Base-by-base conservation (phyloP, 1,139 yeast species). In the Candida sp. region DNA sequence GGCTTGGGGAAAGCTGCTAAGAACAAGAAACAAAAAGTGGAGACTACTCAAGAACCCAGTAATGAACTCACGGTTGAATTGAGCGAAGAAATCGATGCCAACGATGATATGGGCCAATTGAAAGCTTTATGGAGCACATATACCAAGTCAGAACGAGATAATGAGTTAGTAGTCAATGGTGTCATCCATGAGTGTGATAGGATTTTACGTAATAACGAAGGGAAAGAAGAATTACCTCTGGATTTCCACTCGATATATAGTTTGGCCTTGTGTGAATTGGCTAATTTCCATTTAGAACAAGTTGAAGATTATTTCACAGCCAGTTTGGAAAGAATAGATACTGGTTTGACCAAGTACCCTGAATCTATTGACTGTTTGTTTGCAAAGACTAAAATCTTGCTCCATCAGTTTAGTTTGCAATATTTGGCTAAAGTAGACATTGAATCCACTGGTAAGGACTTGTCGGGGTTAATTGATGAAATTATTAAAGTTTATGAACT, bases 121-220 rank as follows among this genome's bases (percentile, higher is more conserved):
- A 66, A 66, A 49, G 95, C 87, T 4, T 70, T 89, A 38, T 90
- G 88, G 86, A 66, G 66, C 27, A 80, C 86, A 2, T 85, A 78
- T 60, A 55, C 60, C 39, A 56, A 70, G 38, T 73, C 84, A 3
- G 81, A 78, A 15, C 77, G 77, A 51, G 83, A 80, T 41, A 79
- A 77, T 50, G 89, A 77, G 59, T 67, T 76, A 49, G 78, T 89
- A 35, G 67, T 90, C 42, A 87, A 90, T 55, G 98, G 97, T 25
- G 77, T 93, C 4, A 79, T 93, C 21, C 97, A 93, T 56, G 98
- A 93, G 61, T 87, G 97, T 64, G 97, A 91, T 57, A 68, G 96
- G 39, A 61, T 89, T 35, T 70, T 89, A 52, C 74, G 96, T 54
- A 71, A 74, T 54, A 58, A 66, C 44, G 62, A 61, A 9, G 45